Conservation (phyloP, 2,329 filamentous ascomycete species). For the Alternaria sp. region DNA sequence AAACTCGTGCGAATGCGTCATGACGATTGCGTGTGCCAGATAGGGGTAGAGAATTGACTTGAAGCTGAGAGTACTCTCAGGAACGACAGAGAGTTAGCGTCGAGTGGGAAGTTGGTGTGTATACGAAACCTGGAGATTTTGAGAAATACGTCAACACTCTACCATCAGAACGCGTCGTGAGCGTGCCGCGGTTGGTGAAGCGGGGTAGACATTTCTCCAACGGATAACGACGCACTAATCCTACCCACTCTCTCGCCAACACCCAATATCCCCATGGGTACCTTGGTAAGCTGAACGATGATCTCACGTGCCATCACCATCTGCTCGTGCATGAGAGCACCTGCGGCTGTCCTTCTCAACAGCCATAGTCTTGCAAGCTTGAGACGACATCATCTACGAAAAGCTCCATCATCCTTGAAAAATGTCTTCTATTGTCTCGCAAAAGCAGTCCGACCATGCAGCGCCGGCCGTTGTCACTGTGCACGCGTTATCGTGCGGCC, state of each 20-base stretch:
- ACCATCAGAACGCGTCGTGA: background rate
- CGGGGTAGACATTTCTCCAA: constrained; percentile 17
- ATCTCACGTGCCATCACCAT: background rate
- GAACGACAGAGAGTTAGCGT: background rate
- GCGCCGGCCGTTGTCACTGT: constrained; percentile 40
- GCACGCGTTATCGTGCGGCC: constrained; percentile 46
- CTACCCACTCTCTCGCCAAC: background rate
- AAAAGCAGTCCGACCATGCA: background rate
- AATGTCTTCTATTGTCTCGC: background rate
- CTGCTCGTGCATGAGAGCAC: background rate
- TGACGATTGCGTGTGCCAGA: constrained; percentile 5
- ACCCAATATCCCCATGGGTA: no score
- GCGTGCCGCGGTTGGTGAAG: constrained; percentile 5
- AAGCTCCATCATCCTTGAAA: background rate
- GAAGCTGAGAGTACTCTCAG: background rate
- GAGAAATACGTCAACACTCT: background rate
- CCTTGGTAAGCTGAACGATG: background rate
- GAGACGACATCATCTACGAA: background rate
- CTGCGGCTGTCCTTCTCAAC: background rate
- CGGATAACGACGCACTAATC: background rate
- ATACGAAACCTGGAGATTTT: background rate
- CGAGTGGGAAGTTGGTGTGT: background rate
- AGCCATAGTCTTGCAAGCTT: background rate
- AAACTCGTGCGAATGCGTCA: constrained; percentile 30
- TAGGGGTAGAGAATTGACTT: background rate